Percentiles rank a stretch among this genome's conserved stretches.
Evolutionary conservation across 305 asterid species (phyloP).

Genomic region (Petunia hybrid): DNA sequence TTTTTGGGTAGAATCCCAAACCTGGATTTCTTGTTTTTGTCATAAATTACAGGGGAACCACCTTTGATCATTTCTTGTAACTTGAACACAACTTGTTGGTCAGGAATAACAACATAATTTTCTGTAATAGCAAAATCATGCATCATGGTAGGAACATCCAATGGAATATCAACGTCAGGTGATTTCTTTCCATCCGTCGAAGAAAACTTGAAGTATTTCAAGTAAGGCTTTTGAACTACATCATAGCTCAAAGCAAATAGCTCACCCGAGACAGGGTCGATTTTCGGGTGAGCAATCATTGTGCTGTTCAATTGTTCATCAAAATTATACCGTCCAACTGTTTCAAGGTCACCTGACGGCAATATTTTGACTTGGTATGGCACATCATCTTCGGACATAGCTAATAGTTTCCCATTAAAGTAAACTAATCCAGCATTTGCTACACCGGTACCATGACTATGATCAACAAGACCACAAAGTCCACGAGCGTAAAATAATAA

Average conservation of each 20-base stretch:
- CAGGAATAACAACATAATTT: conserved; percentile 55
- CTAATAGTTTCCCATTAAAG: conserved; percentile 48
- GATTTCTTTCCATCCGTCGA: conserved; percentile 44
- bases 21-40: conserved; percentile 52
- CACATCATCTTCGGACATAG: conserved; percentile 66
- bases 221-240: conserved; percentile 51
- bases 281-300: conserved; percentile 63
- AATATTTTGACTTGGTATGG: conserved; percentile 52
- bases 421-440: conserved; percentile 59
- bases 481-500: conserved; percentile 53
- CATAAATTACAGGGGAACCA: conserved; percentile 60
- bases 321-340: conserved; percentile 50
- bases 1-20: conserved; percentile 54
- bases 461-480: conserved; percentile 50
- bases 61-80: conserved; percentile 56
- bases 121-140: conserved; percentile 61
- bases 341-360: conserved; percentile 49
- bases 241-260: conserved; percentile 57
- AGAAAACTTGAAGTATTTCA: conserved; percentile 53
- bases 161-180: conserved; percentile 44
- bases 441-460: conserved; percentile 53
- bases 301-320: conserved; percentile 44
- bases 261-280: conserved; percentile 55
- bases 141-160: conserved; percentile 53
- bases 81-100: conserved; percentile 63